Base-by-base conservation (phyloP, 805 yeast genomes). In the Saccharomycopsis sp. region DNA sequence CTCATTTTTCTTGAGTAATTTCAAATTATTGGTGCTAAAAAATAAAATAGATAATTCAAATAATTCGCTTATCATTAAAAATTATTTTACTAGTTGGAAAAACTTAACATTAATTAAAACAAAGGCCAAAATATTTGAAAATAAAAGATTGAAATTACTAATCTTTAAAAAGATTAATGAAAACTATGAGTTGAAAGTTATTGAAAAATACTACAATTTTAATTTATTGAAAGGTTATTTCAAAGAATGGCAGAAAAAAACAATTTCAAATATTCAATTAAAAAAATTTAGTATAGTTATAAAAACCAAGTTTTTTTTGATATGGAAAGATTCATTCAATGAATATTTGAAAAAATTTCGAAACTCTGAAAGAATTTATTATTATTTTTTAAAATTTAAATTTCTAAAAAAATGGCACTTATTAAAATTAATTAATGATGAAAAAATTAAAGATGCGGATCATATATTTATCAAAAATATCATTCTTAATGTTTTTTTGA, bases 21-120 rank as follows among this genome's bases (percentile, higher is more conserved):
- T 19, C 6, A 27, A 31, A 21, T 36, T 34, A 5, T 23, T 36
- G n/a, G 12, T 17, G n/a, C 17, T 25, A 41, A 14, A 23, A 45
- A 5, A 8, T 13, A 9, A 12, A 13, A n/a, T n/a, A n/a, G n/a
- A n/a, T n/a, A n/a, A n/a, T n/a, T n/a, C n/a, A n/a, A n/a, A n/a
- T n/a, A n/a, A n/a, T n/a, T n/a, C n/a, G n/a, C n/a, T n/a, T n/a
- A n/a, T n/a, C n/a, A n/a, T n/a, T n/a, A n/a, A n/a, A n/a, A n/a
- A n/a, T n/a, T 29, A 35, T 35, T 45, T 41, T 21, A 31, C 21
- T 4, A 34, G 28, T n/a, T 45, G 48, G 48, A 26, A 34, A 10
- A 31, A 18, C 8, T 17, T 6, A 34, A 8, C 10, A 10, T 23
- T 23, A 23, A 23, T 23, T 23, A 23, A 23, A 10, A 23, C 26